Base-by-base conservation (phyloP, 169 alveolate genomes). In the Neospora caninum region DNA sequence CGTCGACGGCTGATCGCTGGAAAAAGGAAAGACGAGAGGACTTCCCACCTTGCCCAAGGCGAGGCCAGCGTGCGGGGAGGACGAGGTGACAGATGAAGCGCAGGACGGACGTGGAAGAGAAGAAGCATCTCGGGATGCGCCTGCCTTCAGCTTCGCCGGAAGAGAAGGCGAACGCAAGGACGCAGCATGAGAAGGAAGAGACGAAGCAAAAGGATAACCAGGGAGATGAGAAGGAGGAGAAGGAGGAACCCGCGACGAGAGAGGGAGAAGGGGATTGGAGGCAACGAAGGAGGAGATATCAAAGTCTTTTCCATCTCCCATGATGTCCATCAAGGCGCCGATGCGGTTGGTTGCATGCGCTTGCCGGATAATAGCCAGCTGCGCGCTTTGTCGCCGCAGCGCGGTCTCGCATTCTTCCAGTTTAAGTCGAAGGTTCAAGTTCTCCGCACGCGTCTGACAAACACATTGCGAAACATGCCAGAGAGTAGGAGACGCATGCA, bases 371-470 rank as follows among this genome's bases (percentile, higher is more conserved):
- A 73, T 36, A 13, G 84, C 84, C 27, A 73, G 43, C 84, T 73
- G 84, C 84, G 84, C 84, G 1, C 45, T 43, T 73, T 73, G 84
- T n/a, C 84, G 84, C 45, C 84, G 84, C 39, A 73, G 43, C 43
- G 27, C 84, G 39, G 20, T n/a, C 84, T 73, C 39, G 4, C 39
- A 18, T 31, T 73, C 84, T 20, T 73, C 45, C 84, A 73, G 20
- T n/a, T 73, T 31, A 18, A 73, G 84, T 2, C 84, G 84, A 31
- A 73, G 43, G 27, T 22, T 22, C 42, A 73, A 27, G 20, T 73
- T 73, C 84, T 73, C 84, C 27, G 84, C 84, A 43, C 84, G 84
- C 22, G 84, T 73, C 84, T 73, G 42, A 31, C 10, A 22, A 31
- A 58, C 70, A 16, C 70, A 58, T 25, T 16, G 70, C 70, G 25